Conservation (phyloP, 495 filamentous ascomycete species). For the Talaromyces liani region DNA sequence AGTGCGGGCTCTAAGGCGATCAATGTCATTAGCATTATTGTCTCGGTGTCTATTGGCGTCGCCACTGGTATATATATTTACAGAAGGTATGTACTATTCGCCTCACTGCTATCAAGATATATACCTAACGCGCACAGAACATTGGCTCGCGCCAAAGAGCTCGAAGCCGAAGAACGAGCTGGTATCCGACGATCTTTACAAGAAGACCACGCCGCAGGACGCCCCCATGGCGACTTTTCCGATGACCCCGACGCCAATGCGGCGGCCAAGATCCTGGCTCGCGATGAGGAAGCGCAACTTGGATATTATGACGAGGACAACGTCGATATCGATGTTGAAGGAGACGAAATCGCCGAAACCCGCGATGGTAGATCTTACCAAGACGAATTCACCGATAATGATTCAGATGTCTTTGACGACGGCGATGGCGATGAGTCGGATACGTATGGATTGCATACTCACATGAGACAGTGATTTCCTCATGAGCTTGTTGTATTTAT, state of each 20-base stretch:
- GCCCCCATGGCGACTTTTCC: slow-evolving; percentile 34
- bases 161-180: slow-evolving; percentile 74
- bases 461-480: slow-evolving; percentile 16
- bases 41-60: slow-evolving; percentile 60
- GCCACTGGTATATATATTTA: slow-evolving; percentile 83
- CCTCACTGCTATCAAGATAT: neutral
- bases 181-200: slow-evolving; percentile 35
- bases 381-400: slow-evolving; percentile 50
- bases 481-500: neutral
- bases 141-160: slow-evolving; percentile 70
- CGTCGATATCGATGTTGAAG: slow-evolving; percentile 32
- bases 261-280: slow-evolving; percentile 36
- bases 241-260: slow-evolving; percentile 37
- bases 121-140: slow-evolving; percentile 41
- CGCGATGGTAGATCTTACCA: slow-evolving; percentile 25
- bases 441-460: slow-evolving; percentile 41
- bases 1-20: slow-evolving; percentile 49
- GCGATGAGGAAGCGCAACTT: slow-evolving; percentile 42
- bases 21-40: slow-evolving; percentile 76
- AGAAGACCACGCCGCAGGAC: slow-evolving; percentile 29
- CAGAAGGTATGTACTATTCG: slow-evolving; percentile 37
- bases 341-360: slow-evolving; percentile 28
- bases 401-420: slow-evolving; percentile 39
- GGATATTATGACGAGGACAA: slow-evolving; percentile 37
- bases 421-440: slow-evolving; percentile 32